Base-by-base conservation (phyloP, 139 green algal species). In the Chlamydomonas incerta region DNA sequence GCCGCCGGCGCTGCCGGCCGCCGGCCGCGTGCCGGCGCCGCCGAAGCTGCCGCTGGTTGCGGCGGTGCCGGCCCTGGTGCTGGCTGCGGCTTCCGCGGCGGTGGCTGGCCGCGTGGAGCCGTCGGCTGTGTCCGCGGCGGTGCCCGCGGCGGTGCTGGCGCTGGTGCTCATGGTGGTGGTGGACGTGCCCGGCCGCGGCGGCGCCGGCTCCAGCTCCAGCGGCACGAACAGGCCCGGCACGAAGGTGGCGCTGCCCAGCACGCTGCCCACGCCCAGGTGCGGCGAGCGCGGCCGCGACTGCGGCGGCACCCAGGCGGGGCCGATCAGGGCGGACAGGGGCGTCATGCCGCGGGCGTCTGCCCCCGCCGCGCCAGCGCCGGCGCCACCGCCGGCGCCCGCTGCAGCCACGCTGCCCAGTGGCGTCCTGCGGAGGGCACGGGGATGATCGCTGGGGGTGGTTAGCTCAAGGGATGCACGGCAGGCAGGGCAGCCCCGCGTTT, bases 201-300 rank as follows among this genome's bases (percentile, higher is more conserved):
- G 66, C 47, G 37, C 47, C 21, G 66, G 79, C 14, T 85, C 79
- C 20, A 85, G 47, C 47, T 75, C 79, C 66, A 85, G 21, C 26
- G 79, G 79, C 31, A 85, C 66, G 33, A 58, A 28, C 31, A 85
- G 63, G 8, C 79, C 79, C 3, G 79, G 79, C 10, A 85, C 79
- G 50, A 3, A 34, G 47, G 47, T 76, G 47, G 65, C 67, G 46
- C 79, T 85, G 47, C 79, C 79, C 6, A 67, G 55, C 14, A 85
- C 34, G 47, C 79, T 66, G 47, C 79, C 79, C n/a, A 85, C 47
- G n/a, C 79, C 79, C 23, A 85, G 46, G 66, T 85, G 79, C 29
- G 79, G 79, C 31, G 79, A 68, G 47, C 66, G 65, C 24, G 79
- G 79, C 5, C 63, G 50, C 21, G 46, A 9, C 4, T 66, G 46